These are phyloP conservation scores for Chaetoceros tenuissimus DNA, from an alignment of 108 stramenopile genomes.

Conservation along the genomic window DNA sequence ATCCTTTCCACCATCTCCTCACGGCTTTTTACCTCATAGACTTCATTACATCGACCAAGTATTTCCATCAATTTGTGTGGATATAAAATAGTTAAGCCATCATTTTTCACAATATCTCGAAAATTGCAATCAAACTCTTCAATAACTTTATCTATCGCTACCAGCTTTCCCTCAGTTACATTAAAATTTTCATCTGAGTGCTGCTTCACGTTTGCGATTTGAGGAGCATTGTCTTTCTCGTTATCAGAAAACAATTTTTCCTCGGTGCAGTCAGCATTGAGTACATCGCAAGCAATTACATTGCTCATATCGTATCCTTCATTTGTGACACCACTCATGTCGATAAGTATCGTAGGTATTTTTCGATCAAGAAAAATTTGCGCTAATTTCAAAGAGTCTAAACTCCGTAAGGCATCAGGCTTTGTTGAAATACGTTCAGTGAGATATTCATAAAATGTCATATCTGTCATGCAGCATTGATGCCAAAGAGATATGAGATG, in stretches of 20 bases:
- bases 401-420: not conserved
- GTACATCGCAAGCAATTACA: constrained; percentile 8
- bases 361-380: not conserved
- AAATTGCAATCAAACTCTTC: constrained; percentile 4
- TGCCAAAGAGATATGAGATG: not conserved
- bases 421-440: not conserved
- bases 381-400: not conserved
- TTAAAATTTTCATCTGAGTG: not conserved
- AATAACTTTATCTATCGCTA: constrained; percentile 1
- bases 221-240: not conserved
- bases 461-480: not conserved
- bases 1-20: no score
- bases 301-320: constrained; percentile 8
- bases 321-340: constrained; percentile 5
- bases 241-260: not conserved
- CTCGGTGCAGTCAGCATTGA: not conserved
- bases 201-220: not conserved
- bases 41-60: no score
- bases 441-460: not conserved
- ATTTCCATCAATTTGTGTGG: no score
- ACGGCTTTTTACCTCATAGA: no score
- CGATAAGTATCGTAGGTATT: not conserved
- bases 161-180: constrained; percentile 1
- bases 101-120: no score
- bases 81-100: no score